phyloP scores from a whole-genome alignment of 2,329 filamentous ascomycete species.

The Fusarium brachygibbosum region DNA sequence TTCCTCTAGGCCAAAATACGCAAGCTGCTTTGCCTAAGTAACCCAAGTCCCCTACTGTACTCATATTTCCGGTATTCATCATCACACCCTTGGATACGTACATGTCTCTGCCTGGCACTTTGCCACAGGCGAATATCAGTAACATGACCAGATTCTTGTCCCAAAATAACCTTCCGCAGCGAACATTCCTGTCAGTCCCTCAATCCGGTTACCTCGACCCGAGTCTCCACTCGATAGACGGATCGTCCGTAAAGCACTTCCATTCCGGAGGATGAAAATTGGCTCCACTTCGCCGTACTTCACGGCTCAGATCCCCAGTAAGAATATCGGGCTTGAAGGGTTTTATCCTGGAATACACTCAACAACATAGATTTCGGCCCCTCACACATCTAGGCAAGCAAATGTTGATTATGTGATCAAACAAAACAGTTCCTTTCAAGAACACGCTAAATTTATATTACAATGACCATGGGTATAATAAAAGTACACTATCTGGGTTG shows the following conservation, averaged over 20 bases:
- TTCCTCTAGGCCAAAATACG: constrained; percentile 13
- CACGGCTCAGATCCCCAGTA: constrained; percentile 11
- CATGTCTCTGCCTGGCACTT: constrained; percentile 37
- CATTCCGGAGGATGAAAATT: constrained; percentile 18
- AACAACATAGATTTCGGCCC: not conserved
- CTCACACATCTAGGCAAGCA: not conserved
- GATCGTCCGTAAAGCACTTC: constrained; percentile 13
- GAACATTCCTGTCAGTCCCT: constrained; percentile 26
- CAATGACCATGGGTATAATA: constrained; percentile 37
- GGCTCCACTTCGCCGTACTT: constrained; percentile 36
- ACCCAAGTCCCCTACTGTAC: not conserved
- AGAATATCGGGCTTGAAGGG: constrained; percentile 5
- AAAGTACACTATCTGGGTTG: constrained; percentile 47
- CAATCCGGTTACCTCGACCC: constrained; percentile 7
- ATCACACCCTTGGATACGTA: constrained; percentile 23
- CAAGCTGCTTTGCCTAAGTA: constrained; percentile 31
- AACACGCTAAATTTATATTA: constrained; percentile 41
- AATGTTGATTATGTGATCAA: not conserved
- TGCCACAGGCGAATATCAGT: not conserved
- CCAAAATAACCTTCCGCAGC: not conserved
- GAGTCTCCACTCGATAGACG: constrained; percentile 9
- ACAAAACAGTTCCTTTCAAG: constrained; percentile 14
- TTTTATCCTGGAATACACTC: not conserved
- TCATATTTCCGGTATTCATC: not conserved
- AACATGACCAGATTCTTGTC: not conserved